Conservation (phyloP, 2,329 filamentous ascomycete genomes). For the Monilinia laxa region DNA sequence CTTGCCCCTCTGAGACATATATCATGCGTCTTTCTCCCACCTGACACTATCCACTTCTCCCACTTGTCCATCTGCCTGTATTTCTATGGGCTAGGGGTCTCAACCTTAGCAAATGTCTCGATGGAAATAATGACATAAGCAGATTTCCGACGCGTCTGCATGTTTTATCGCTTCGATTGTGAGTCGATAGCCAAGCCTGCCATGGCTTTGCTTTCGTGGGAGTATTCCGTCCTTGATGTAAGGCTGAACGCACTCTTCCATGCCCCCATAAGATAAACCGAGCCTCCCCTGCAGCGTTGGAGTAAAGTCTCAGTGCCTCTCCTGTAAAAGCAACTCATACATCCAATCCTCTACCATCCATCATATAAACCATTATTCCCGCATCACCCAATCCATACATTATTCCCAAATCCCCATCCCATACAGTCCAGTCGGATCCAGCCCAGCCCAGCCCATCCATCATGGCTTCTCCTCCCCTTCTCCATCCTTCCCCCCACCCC, state of each 20-base stretch:
- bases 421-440: background rate
- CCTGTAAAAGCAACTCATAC: background rate
- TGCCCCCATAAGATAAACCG: background rate
- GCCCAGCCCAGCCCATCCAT: background rate
- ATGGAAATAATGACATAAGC: constrained; percentile 15
- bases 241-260: background rate
- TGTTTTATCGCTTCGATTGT: background rate
- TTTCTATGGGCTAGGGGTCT: constrained; percentile 4
- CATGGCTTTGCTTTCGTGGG: background rate
- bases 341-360: background rate
- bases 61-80: background rate
- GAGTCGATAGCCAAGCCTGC: background rate
- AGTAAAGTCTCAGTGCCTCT: too few species aligned
- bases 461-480: background rate
- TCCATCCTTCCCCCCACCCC: constrained; percentile 29
- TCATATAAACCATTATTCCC: background rate
- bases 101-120: constrained; percentile 7
- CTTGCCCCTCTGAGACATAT: constrained; percentile 17
- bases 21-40: constrained; percentile 8
- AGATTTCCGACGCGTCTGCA: background rate
- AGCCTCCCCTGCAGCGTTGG: too few species aligned
- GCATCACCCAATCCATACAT: background rate
- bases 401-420: too few species aligned
- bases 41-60: constrained; percentile 1
- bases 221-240: background rate